Evolutionary conservation across 805 yeast genomes (phyloP), one percentile per base, ranked within the genome.

Genomic region (Suhomyces pyralidae): DNA sequence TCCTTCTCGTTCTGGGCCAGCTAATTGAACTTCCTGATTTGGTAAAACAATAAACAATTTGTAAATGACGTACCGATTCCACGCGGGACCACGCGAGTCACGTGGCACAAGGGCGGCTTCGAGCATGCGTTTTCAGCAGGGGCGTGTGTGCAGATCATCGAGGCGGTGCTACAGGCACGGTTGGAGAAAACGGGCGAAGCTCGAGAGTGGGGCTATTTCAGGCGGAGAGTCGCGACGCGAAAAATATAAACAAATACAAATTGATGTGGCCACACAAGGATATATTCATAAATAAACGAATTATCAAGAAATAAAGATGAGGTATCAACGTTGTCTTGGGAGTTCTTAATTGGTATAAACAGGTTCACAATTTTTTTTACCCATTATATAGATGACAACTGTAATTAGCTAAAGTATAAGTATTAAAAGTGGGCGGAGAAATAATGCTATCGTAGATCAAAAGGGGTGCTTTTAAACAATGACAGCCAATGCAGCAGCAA

Each of bases 401-500:
- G 40, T 7, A 4, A 36, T 36, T 36, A 36, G 7, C 40, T 36
- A 17, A 38, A 19, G 42, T 38, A 19, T 38, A 38, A 19, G 42
- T 17, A 19, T 38, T n/a, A 32, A 32, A n/a, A 17, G 17, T 32
- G 15, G 36, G 17, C 17, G 36, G 6, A n/a, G 17, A 32, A 32
- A 17, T 32, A 32, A 32, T 32, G 36, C 17, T 32, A 32, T 32
- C 36, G 36, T 32, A 32, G 36, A 32, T n/a, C 17, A n/a, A 32
- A 32, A 32, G 36, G 36, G 36, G 17, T n/a, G 36, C 36, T 32
- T 2, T 19, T 15, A 40, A 51, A 69, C 61, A 55, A 70, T 57
- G 32, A 66, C 50, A 30, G 76, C 65, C 51, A 69, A 52, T 22
- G 58, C 59, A 25, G 67, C 63, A 26, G 68, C 69, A n/a, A 70